Evolutionary conservation across 148 eudicot genomes (phyloP), one percentile per base, ranked within the genome.

Genomic region (Rhododendron henanense): DNA sequence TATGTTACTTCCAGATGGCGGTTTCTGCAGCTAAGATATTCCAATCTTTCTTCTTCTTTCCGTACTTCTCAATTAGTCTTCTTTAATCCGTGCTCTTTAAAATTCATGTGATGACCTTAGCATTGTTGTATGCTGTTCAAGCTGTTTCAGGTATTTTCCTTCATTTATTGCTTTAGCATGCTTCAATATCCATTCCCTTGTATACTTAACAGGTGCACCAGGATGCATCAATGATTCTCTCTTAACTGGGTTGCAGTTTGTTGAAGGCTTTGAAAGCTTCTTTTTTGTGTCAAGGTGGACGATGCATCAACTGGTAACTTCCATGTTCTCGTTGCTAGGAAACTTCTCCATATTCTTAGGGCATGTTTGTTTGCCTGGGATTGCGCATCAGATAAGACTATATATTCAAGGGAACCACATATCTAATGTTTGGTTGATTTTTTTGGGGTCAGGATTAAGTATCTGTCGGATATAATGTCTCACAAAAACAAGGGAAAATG

Each of bases 271-370:
- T 88, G 94, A 94, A 89, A 94, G 98, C 90, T 93, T 86, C 82
- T 94, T 97, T 88, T 97, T 97, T 86, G 98, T 97, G 63, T 83
- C 88, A 87, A 93, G 98, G 84, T 97, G 98, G 99, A 91, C 98
- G 35, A 94, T 97, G 98, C 99, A 97, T 90, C 99, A 97, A 91
- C 86, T 97, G 99, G 99, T 97, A 97, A 90, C 67, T 86, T 86
- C 59, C 78, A 55, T 81, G n/a, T 51, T 4, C 57, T 76, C 61
- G 28, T 75, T 33, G 59, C 75, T 82, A 14, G 55, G 81, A 75
- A 84, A 67, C 13, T 45, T 65, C n/a, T 7, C 28, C 50, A 39
- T 61, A n/a, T 23, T 3, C 61, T 7, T 31, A 59, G 61, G 67
- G 55, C 45, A 23, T 31, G 39, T 71, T 31, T 71, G 39, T 71